Evolutionary conservation across 257 asterid genomes (phyloP).

Genomic region (Fraxinus quadrangulata): DNA sequence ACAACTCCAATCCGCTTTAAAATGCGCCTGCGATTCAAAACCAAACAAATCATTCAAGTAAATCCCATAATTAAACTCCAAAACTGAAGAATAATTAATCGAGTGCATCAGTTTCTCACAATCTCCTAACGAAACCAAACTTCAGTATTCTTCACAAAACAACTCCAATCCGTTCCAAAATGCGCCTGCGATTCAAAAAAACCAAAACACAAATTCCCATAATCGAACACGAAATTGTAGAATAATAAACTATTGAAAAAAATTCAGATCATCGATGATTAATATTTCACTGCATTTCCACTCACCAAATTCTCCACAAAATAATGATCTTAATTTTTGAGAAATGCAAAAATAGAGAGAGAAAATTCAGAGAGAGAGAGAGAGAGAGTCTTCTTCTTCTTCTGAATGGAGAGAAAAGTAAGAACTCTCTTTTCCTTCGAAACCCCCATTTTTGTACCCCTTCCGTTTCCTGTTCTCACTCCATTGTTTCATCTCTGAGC

Average conservation of each 20-base stretch:
- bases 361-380: constrained; percentile 26
- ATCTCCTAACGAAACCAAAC: constrained; percentile 11
- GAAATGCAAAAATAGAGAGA: constrained; percentile 21
- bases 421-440: constrained; percentile 48
- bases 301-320: constrained; percentile 34
- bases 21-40: constrained; percentile 27
- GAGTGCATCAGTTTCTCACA: constrained; percentile 13
- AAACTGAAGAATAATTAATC: constrained; percentile 11
- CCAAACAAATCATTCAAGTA: constrained; percentile 15
- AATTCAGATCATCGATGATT: constrained; percentile 19
- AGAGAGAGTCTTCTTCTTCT: constrained; percentile 33
- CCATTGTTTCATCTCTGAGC: constrained; percentile 36
- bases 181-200: constrained; percentile 28
- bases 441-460: constrained; percentile 59
- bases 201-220: neutral
- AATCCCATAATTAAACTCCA: constrained; percentile 8
- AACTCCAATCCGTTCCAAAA: constrained; percentile 17
- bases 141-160: constrained; percentile 17
- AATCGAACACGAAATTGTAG: constrained; percentile 19
- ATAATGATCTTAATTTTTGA: constrained; percentile 6
- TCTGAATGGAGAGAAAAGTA: constrained; percentile 37
- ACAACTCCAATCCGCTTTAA: constrained; percentile 17
- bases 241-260: neutral
- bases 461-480: constrained; percentile 31
- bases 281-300: constrained; percentile 47